Percentiles rank a stretch among this genome's conserved stretches.
These are phyloP conservation scores for Colletotrichum spaethianum DNA, from an alignment of 2,329 filamentous ascomycete species.

Conservation along the genomic window DNA sequence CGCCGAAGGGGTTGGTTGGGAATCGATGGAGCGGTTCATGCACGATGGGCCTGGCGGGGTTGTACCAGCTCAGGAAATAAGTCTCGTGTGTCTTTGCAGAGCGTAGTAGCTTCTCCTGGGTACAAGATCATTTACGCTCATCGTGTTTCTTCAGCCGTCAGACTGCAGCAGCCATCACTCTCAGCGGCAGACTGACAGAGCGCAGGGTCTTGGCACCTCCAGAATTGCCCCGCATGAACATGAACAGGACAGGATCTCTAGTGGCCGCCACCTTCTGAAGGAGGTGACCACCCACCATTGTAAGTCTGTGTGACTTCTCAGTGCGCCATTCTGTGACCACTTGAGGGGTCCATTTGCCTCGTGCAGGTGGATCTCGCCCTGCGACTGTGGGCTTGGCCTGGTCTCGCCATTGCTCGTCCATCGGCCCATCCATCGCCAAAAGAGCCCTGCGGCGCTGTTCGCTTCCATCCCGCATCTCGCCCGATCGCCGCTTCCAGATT, in stretches of 20 bases:
- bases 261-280: slow-evolving; percentile 15
- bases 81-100: no score
- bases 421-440: slow-evolving; percentile 26
- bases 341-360: slow-evolving; percentile 31
- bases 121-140: background rate
- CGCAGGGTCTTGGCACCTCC: slow-evolving; percentile 38
- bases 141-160: background rate
- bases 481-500: background rate
- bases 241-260: slow-evolving; percentile 5
- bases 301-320: slow-evolving; percentile 15
- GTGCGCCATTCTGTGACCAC: slow-evolving; percentile 37
- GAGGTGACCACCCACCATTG: slow-evolving; percentile 15
- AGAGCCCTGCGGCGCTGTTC: slow-evolving; percentile 14
- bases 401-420: slow-evolving; percentile 22
- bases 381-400: slow-evolving; percentile 33
- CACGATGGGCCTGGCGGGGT: background rate
- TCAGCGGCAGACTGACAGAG: slow-evolving; percentile 21
- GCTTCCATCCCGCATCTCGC: slow-evolving; percentile 21
- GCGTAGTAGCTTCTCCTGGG: background rate
- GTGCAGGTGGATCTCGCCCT: slow-evolving; percentile 39
- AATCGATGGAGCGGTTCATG: background rate
- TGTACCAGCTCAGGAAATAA: background rate
- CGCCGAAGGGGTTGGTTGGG: slow-evolving; percentile 10
- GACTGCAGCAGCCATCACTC: background rate
- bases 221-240: slow-evolving; percentile 36